Conservation (phyloP, 2,329 filamentous ascomycete genomes). For the Diaporthe citrichinensis region DNA sequence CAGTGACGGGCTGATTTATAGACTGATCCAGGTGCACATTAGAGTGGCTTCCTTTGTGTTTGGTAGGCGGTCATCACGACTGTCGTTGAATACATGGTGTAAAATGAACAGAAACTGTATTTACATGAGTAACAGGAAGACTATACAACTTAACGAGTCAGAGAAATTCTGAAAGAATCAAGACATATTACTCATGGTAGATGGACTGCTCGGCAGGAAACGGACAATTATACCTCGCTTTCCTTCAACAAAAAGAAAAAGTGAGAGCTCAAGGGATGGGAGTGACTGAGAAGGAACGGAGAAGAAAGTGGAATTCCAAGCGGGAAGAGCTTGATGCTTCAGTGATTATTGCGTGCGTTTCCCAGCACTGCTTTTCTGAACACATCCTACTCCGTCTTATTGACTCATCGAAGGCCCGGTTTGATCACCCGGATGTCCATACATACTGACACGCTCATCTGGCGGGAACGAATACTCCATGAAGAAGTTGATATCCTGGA, state of each 20-base stretch:
- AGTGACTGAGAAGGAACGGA: too few relatives aligned
- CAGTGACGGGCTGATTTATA: too few relatives aligned
- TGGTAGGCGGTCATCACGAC: slow-evolving; percentile 31
- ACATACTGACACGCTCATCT: slow-evolving; percentile 4
- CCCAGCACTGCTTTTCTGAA: too few relatives aligned
- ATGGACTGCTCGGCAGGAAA: background rate
- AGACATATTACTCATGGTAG: background rate
- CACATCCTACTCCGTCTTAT: background rate
- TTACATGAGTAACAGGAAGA: background rate
- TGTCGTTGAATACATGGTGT: background rate
- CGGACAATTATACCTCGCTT: background rate
- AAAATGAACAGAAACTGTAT: background rate
- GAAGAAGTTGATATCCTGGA: slow-evolving; percentile 9
- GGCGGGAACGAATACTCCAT: slow-evolving; percentile 5
- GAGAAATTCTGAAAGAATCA: background rate
- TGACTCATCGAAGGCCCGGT: background rate
- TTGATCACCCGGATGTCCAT: background rate
- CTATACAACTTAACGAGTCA: background rate
- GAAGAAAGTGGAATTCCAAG: too few relatives aligned
- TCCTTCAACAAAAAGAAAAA: background rate
- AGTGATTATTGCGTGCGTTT: too few relatives aligned
- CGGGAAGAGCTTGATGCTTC: too few relatives aligned
- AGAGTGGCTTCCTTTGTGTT: slow-evolving; percentile 40
- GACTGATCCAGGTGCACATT: too few relatives aligned
- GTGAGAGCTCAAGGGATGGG: too few relatives aligned